These are phyloP conservation scores for Beta corolliflora DNA, from an alignment of 179 eudicot species.

Conservation along the genomic window DNA sequence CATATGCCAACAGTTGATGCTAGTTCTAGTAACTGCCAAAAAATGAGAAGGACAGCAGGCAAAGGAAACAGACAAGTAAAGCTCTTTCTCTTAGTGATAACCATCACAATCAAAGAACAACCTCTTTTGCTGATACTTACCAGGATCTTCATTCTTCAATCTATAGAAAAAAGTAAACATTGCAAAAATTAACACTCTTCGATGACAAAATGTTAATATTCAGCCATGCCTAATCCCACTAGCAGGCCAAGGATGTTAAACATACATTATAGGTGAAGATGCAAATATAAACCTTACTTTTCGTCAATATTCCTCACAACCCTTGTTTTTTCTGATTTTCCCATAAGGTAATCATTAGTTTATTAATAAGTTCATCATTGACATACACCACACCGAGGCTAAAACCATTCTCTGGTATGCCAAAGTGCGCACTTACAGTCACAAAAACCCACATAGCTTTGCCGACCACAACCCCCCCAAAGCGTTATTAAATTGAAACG, in stretches of 20 bases:
- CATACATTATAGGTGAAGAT: neutral
- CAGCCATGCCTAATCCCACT: neutral
- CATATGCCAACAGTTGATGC: neutral
- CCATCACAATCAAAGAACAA: slow-evolving; percentile 14
- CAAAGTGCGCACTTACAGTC: neutral
- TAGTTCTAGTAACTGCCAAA: neutral
- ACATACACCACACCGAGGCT: neutral
- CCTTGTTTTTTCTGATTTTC: neutral
- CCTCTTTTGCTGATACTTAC: slow-evolving; percentile 24
- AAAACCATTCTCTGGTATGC: neutral
- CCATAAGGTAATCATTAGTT: neutral
- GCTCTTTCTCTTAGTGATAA: neutral
- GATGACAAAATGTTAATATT: neutral
- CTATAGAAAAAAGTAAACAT: slow-evolving; percentile 28
- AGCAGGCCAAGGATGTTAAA: neutral
- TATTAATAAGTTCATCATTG: neutral
- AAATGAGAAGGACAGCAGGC: neutral
- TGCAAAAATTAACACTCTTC: slow-evolving; percentile 12
- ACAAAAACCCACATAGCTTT: neutral
- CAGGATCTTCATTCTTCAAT: slow-evolving; percentile 33
- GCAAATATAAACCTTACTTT: neutral
- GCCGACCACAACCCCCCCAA: neutral
- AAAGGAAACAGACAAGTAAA: neutral
- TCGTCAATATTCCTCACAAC: neutral
- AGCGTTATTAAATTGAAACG: no score